A percentile compares a stretch with the other conserved stretches of the same genome.
Conservation (phyloP, 2,329 filamentous ascomycete genomes). For the Dryadomyces quercivorus region DNA sequence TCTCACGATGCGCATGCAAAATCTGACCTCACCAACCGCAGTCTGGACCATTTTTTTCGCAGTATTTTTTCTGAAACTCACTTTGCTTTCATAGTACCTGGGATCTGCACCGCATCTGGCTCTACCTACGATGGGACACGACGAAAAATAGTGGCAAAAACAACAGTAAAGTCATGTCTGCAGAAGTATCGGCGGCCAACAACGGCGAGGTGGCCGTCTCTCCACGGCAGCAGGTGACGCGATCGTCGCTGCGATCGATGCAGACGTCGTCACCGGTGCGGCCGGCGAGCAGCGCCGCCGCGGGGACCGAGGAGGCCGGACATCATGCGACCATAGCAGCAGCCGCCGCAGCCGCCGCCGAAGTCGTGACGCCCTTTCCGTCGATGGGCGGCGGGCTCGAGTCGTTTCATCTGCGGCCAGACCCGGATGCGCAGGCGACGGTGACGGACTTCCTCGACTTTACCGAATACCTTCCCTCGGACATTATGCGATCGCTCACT, state of each 20-base stretch:
- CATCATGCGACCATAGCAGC: not conserved
- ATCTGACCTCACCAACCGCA: not conserved
- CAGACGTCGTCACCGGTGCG: not conserved
- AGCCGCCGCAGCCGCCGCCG: not conserved
- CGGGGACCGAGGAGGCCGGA: not conserved
- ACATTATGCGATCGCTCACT: constrained; percentile 52
- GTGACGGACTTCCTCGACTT: constrained; percentile 59
- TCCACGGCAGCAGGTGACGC: constrained; percentile 2
- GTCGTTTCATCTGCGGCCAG: constrained; percentile 38
- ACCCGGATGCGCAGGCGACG: constrained; percentile 58
- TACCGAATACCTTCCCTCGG: constrained; percentile 56
- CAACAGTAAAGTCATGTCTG: not conserved
- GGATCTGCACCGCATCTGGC: not conserved
- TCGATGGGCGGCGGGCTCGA: constrained; percentile 25
- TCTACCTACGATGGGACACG: not conserved
- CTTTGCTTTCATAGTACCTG: not conserved
- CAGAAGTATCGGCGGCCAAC: not conserved
- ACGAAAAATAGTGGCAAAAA: not conserved
- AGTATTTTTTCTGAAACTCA: not conserved
- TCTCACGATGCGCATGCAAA: not conserved
- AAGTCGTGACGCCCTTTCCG: not conserved
- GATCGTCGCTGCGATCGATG: not conserved
- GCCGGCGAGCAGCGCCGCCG: not conserved
- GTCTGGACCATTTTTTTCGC: not conserved
- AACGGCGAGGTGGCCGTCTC: constrained; percentile 1